Base-by-base conservation (phyloP, 257 asterid species). In the Mentha longifolia region DNA sequence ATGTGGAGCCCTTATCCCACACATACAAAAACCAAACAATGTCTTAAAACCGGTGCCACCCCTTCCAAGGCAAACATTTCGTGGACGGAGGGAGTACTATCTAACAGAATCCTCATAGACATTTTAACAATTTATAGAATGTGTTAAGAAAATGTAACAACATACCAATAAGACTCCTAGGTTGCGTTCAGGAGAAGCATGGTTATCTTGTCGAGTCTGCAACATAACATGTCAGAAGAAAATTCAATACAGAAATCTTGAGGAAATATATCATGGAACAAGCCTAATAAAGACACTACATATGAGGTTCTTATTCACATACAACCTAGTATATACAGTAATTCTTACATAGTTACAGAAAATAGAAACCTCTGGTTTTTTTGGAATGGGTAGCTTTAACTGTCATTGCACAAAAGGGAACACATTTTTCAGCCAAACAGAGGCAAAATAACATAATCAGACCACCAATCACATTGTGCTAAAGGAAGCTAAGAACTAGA, bases 91-190 rank as follows among this genome's bases (percentile, higher is more conserved):
- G 25, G 25, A 22, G 25, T 22, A 28, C 31, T 28, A 28, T 28
- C 42, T 4, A 30, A 49, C 25, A 41, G n/a, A 49, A n/a, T 37
- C 33, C 62, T 69, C 37, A 19, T 63, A 13, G n/a, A 58, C n/a
- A 46, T 58, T 49, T 15, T 30, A 73, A 37, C 47, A 31, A 20
- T 35, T 60, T 17, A 42, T 35, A 61, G 33, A 71, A 63, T 25
- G 51, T 42, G 22, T 30, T 57, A 33, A n/a, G 58, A 67, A 65
- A 52, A 72, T 14, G 54, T 10, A 69, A 11, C 30, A 62, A 35
- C 11, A 30, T 83, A 95, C 99, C 98, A 95, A 83, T 57, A 95
- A 84, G 67, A 95, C 78, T 77, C 99, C 99, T 64, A 95, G 83
- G 80, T 95, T 95, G 75, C 86, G 85, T 74, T 95, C 99, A 4